These are phyloP conservation scores for Ophiostoma montium DNA, from an alignment of 2,329 filamentous ascomycete genomes.

Conservation along the genomic window DNA sequence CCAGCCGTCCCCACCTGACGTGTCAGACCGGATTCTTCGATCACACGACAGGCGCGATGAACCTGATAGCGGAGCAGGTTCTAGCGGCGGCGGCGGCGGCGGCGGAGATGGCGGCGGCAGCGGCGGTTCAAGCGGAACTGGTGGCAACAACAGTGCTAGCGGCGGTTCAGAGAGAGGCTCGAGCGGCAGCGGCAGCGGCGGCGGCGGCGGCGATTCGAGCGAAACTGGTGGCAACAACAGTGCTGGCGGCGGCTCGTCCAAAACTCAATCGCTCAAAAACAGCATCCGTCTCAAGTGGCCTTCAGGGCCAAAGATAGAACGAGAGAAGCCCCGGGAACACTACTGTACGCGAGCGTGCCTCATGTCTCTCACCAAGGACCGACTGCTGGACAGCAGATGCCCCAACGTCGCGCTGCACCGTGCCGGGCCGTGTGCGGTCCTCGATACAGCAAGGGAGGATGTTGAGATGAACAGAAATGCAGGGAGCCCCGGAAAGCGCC, in stretches of 20 bases:
- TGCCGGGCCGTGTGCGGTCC: background rate
- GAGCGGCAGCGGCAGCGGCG: background rate
- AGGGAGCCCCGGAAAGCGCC: background rate
- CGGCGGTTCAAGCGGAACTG: background rate
- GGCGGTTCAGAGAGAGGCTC: too few species aligned
- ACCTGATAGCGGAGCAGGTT: background rate
- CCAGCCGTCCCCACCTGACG: background rate
- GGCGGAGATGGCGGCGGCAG: background rate
- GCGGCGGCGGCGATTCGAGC: background rate
- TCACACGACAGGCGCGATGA: background rate
- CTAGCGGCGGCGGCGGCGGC: background rate
- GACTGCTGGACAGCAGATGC: constrained; percentile 2
- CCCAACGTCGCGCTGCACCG: constrained; percentile 6
- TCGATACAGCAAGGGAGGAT: background rate
- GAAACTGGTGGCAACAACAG: too few species aligned
- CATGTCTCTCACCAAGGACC: constrained; percentile 2
- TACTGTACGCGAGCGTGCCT: constrained; percentile 8
- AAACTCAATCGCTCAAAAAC: background rate
- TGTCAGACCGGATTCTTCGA: background rate
- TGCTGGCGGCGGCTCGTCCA: too few species aligned
- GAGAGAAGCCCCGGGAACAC: background rate
- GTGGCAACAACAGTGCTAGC: too few species aligned
- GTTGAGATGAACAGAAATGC: too few species aligned
- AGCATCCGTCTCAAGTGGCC: background rate
- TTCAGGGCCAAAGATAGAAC: background rate